phyloP scores from a whole-genome alignment of 2,329 filamentous ascomycete species.

The Botrytis tulipae region DNA sequence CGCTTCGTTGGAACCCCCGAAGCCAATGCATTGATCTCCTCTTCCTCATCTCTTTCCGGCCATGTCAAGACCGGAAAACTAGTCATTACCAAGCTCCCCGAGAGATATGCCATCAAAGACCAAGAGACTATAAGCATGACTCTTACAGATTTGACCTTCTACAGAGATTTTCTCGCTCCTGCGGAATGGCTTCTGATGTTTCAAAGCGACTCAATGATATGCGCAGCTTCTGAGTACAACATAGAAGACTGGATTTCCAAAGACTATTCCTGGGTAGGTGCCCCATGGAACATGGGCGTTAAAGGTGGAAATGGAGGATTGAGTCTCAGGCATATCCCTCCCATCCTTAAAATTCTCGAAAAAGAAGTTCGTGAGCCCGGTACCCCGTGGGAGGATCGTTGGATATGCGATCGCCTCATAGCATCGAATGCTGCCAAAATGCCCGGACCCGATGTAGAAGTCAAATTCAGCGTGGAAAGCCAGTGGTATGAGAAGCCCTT shows the following conservation, averaged over 20 bases:
- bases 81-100: constrained; percentile 43
- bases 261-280: constrained; percentile 47
- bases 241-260: constrained; percentile 51
- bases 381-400: constrained; percentile 53
- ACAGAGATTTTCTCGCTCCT: constrained; percentile 49
- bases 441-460: constrained; percentile 39
- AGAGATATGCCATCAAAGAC: constrained; percentile 48
- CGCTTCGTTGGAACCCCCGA: constrained; percentile 52
- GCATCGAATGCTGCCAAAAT: constrained; percentile 35
- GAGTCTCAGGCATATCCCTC: constrained; percentile 28
- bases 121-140: constrained; percentile 50
- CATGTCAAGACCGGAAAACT: constrained; percentile 30
- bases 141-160: constrained; percentile 52
- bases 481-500: constrained; percentile 48
- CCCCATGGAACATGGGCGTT: constrained; percentile 33
- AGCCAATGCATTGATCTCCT: constrained; percentile 45
- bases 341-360: constrained; percentile 31
- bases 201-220: constrained; percentile 55
- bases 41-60: constrained; percentile 44
- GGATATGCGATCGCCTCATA: constrained; percentile 47
- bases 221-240: constrained; percentile 50
- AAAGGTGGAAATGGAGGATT: constrained; percentile 37
- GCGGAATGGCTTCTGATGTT: constrained; percentile 56
- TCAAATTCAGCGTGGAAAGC: constrained; percentile 47
- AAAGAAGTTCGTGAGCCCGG: constrained; percentile 44